A percentile compares a stretch with the other conserved stretches of the same genome.
Conservation (phyloP, 1,284 basidiomycete genomes). For the Naganishia liquefaciens region DNA sequence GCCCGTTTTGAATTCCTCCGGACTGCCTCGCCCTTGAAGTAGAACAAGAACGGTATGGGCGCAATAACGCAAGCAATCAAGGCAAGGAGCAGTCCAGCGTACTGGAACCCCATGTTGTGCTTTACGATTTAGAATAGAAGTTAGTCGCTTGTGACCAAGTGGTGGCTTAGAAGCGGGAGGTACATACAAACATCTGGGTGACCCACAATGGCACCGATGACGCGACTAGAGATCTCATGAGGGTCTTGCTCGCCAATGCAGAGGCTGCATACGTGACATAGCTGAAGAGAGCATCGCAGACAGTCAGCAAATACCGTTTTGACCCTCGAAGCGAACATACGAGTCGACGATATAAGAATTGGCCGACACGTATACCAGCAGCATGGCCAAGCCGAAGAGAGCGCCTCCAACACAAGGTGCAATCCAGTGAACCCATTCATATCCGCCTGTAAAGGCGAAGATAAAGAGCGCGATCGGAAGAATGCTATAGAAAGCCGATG, state of each 20-base stretch:
- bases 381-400: slow-evolving; percentile 46
- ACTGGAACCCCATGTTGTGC: slow-evolving; percentile 45
- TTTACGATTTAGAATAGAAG: slow-evolving; percentile 13
- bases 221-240: slow-evolving; percentile 56
- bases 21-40: slow-evolving; percentile 44
- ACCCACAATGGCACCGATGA: slow-evolving; percentile 49
- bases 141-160: too few relatives aligned
- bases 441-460: slow-evolving; percentile 48
- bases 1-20: slow-evolving; percentile 30
- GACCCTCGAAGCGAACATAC: slow-evolving; percentile 36
- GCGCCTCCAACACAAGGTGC: slow-evolving; percentile 41
- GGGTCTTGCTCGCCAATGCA: slow-evolving; percentile 58
- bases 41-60: slow-evolving; percentile 48
- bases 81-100: slow-evolving; percentile 44
- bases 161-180: too few relatives aligned
- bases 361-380: slow-evolving; percentile 50
- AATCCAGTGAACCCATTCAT: slow-evolving; percentile 44
- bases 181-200: slow-evolving; percentile 40
- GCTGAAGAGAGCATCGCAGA: too few relatives aligned
- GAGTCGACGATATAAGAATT: slow-evolving; percentile 50
- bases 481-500: slow-evolving; percentile 34
- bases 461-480: slow-evolving; percentile 55
- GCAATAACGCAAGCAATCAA: slow-evolving; percentile 40
- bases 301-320: too few relatives aligned
- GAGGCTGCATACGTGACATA: slow-evolving; percentile 36